Percentiles rank a stretch among this genome's conserved stretches.
phyloP scores from a whole-genome alignment of 345 rosid species.

The Syzygium oleosum region DNA sequence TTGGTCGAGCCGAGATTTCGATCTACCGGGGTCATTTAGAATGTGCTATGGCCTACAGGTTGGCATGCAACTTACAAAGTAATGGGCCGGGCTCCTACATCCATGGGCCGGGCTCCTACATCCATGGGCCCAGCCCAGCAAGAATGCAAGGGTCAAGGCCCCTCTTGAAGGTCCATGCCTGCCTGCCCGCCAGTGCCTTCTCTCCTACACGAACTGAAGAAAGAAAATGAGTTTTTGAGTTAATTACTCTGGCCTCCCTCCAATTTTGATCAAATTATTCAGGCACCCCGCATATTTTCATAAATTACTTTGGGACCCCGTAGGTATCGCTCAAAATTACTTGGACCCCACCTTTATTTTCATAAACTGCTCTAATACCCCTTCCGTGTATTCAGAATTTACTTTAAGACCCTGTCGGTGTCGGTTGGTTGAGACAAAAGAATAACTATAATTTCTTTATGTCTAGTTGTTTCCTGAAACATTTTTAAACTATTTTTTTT shows the following conservation, averaged over 20 bases:
- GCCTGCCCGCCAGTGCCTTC: not conserved
- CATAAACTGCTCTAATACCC: no score
- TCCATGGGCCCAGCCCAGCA: not conserved
- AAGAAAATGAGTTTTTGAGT: not conserved
- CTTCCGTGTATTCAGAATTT: no score
- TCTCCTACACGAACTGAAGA: accelerated
- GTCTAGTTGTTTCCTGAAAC: no score
- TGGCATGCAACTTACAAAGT: not conserved
- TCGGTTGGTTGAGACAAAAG: no score
- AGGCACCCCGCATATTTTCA: not conserved
- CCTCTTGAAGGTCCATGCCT: not conserved
- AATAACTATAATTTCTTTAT: no score
- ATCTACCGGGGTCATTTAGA: accelerated
- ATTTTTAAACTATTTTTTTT: no score
- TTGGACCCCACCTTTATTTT: no score
- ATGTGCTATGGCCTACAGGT: not conserved
- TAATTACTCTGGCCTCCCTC: not conserved
- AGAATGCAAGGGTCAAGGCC: not conserved
- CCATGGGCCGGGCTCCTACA: not conserved
- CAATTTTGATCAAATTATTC: not conserved
- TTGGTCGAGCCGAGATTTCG: not conserved
- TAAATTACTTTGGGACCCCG: not conserved
- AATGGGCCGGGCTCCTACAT: not conserved
- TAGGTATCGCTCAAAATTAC: not conserved
- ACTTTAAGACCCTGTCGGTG: no score